phyloP scores from a whole-genome alignment of 768 basidiomycete species.

The Vishniacozyma victoriae region DNA sequence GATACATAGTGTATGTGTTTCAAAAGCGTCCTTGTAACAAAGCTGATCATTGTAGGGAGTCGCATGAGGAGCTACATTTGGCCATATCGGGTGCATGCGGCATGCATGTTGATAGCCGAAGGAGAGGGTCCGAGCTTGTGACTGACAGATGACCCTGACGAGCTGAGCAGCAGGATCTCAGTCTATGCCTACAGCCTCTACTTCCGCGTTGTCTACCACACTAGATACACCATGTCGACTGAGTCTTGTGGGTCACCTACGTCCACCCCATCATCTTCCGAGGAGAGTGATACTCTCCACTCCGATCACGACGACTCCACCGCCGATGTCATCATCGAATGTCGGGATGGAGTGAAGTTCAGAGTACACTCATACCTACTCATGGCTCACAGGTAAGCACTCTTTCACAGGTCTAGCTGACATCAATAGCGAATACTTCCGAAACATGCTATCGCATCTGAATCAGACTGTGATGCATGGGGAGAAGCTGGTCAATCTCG shows the following conservation, averaged over 20 bases:
- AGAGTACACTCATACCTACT: conserved; percentile 5
- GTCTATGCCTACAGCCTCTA: background rate
- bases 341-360: conserved; percentile 1
- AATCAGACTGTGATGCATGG: too few relatives aligned
- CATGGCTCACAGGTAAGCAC: conserved; percentile 5
- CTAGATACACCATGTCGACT: too few relatives aligned
- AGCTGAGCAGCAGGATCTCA: background rate
- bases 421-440: conserved; percentile 1
- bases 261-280: background rate
- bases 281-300: background rate
- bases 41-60: too few relatives aligned
- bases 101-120: too few relatives aligned
- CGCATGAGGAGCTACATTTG: too few relatives aligned
- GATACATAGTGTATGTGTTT: too few relatives aligned
- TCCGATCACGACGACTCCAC: background rate
- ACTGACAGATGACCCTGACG: background rate
- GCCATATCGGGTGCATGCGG: too few relatives aligned
- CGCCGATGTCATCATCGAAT: conserved; percentile 3
- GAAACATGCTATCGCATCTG: background rate
- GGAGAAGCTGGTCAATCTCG: too few relatives aligned
- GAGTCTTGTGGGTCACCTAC: too few relatives aligned
- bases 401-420: background rate
- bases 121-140: too few relatives aligned
- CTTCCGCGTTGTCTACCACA: too few relatives aligned
- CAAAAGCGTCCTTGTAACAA: too few relatives aligned